Conservation (phyloP, 1,139 yeast genomes). For the Waltiozyma sp. region DNA sequence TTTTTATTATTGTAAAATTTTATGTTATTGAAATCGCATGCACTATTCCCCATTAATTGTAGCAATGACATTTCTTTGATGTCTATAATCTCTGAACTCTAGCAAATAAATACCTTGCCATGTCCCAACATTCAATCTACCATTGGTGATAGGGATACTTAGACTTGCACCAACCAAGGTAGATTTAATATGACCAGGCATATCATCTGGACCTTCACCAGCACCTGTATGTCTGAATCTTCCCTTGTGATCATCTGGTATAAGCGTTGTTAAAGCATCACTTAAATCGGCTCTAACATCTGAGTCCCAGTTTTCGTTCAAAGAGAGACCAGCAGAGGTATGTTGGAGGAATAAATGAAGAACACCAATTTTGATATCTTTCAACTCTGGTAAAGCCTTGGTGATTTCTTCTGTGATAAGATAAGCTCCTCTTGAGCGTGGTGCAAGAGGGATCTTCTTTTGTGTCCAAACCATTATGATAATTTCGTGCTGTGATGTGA, state of each 20-base stretch:
- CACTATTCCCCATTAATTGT: slow-evolving; percentile 49
- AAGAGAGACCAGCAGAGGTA: slow-evolving; percentile 65
- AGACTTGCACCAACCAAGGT: slow-evolving; percentile 54
- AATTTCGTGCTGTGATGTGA: background rate
- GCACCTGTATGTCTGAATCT: slow-evolving; percentile 41
- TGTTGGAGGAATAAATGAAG: slow-evolving; percentile 63
- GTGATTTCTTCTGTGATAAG: slow-evolving; percentile 58
- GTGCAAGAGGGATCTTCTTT: slow-evolving; percentile 40
- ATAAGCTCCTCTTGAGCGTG: slow-evolving; percentile 59
- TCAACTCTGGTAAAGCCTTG: slow-evolving; percentile 45
- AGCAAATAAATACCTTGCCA: slow-evolving; percentile 79
- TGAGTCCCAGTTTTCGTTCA: slow-evolving; percentile 74
- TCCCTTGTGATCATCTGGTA: slow-evolving; percentile 46
- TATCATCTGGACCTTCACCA: slow-evolving; percentile 75
- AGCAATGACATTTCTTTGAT: slow-evolving; percentile 56
- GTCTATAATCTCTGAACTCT: slow-evolving; percentile 58
- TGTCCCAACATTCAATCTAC: slow-evolving; percentile 60
- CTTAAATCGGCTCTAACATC: slow-evolving; percentile 66
- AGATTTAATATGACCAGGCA: slow-evolving; percentile 72
- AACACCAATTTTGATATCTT: slow-evolving; percentile 49
- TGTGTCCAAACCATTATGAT: slow-evolving; percentile 37
- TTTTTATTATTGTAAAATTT: background rate
- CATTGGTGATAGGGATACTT: slow-evolving; percentile 58
- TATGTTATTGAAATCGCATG: background rate
- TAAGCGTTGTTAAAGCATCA: slow-evolving; percentile 48